Percentiles rank a stretch among this genome's conserved stretches.
Conservation (phyloP, 352 stramenopile genomes). For the Albugo candida region DNA sequence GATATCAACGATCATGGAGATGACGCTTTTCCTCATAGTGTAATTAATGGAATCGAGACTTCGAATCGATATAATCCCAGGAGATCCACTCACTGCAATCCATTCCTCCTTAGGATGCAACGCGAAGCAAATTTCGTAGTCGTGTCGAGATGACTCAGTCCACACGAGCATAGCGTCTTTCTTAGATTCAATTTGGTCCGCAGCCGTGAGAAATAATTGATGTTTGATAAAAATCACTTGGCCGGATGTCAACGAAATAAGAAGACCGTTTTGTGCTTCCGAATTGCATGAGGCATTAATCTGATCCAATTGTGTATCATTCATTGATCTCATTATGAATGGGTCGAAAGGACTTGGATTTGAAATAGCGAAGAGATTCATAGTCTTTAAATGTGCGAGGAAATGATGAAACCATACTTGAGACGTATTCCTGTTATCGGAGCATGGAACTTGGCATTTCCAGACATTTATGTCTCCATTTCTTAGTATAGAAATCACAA, state of each 20-base stretch:
- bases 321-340: not conserved
- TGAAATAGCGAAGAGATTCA: constrained; percentile 5
- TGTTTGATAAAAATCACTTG: constrained; percentile 13
- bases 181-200: not conserved
- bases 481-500: constrained; percentile 20
- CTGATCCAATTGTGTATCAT: constrained; percentile 6
- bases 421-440: not conserved
- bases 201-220: not conserved
- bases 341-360: constrained; percentile 3
- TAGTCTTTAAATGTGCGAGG: constrained; percentile 11
- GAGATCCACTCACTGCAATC: constrained; percentile 19
- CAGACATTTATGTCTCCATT: constrained; percentile 18
- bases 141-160: constrained; percentile 13
- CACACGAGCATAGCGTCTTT: not conserved
- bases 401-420: constrained; percentile 10
- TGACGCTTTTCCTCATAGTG: constrained; percentile 8
- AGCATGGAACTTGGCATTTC: constrained; percentile 8
- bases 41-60: constrained; percentile 17
- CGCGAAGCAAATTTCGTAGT: constrained; percentile 12
- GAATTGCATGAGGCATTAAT: constrained; percentile 1
- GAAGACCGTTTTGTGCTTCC: not conserved
- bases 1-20: constrained; percentile 4
- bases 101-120: constrained; percentile 18
- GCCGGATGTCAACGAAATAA: constrained; percentile 11
- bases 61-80: constrained; percentile 19